These are phyloP conservation scores for Spatholobus suberectus DNA, from an alignment of 306 rosid genomes.

Conservation along the genomic window DNA sequence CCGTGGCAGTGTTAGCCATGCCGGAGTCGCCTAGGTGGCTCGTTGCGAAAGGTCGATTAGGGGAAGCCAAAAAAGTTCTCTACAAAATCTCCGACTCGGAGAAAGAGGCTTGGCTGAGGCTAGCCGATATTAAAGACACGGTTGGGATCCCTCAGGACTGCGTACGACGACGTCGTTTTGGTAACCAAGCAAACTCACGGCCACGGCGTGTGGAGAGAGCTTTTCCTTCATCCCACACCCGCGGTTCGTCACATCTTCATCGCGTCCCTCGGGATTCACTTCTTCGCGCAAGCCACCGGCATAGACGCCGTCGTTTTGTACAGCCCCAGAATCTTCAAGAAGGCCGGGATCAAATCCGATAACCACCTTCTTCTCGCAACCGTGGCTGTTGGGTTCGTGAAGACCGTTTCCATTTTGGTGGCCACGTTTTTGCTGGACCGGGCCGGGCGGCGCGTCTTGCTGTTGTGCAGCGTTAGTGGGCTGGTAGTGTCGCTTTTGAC, in stretches of 20 bases:
- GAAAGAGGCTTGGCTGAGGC: slow-evolving; percentile 57
- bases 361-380: slow-evolving; percentile 57
- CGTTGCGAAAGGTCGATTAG: slow-evolving; percentile 71
- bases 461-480: slow-evolving; percentile 63
- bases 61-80: slow-evolving; percentile 61
- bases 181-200: slow-evolving; percentile 54
- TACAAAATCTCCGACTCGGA: slow-evolving; percentile 65
- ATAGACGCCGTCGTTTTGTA: too few species aligned
- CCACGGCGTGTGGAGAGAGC: slow-evolving; percentile 66
- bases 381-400: slow-evolving; percentile 69
- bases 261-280: slow-evolving; percentile 67
- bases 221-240: slow-evolving; percentile 60
- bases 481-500: slow-evolving; percentile 49
- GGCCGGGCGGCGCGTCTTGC: slow-evolving; percentile 69
- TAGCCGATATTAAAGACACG: slow-evolving; percentile 67
- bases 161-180: slow-evolving; percentile 58
- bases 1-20: slow-evolving; percentile 62
- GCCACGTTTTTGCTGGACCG: slow-evolving; percentile 71
- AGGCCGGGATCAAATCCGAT: slow-evolving; percentile 61
- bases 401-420: slow-evolving; percentile 62
- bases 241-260: slow-evolving; percentile 69
- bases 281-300: slow-evolving; percentile 77
- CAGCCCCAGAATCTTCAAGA: slow-evolving; percentile 68
- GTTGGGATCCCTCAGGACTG: slow-evolving; percentile 61
- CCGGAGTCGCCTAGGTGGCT: slow-evolving; percentile 93